Evolutionary conservation across 768 basidiomycete genomes (phyloP), one percentile per base, ranked within the genome.

Genomic region (Kwoniella dejecticola): DNA sequence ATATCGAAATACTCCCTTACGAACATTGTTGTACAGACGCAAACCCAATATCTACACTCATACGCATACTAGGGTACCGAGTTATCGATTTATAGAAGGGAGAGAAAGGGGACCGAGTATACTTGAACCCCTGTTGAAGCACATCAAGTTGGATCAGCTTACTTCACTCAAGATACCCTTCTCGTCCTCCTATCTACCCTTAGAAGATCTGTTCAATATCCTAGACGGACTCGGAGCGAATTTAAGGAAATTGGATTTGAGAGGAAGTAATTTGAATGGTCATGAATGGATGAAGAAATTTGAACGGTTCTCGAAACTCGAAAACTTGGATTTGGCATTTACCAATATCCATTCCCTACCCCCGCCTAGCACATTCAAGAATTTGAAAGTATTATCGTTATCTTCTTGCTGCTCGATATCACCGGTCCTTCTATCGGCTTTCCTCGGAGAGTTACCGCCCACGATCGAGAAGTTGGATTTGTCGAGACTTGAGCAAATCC

Each of bases 281-380:
- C 4, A 21, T 4, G 42, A 40, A 7, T 71, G 66, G 64, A 29
- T 67, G 4, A 50, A 62, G 1, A 59, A 56, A 44, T 21, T 42
- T 17, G 3, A 12, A 27, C 2, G 21, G n/a, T 26, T 49, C 21
- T 15, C 6, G 12, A 41, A 42, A 17, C 27, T 59, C 11, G 23
- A 31, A 42, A 53, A 63, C 10, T 50, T 74, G 4, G 66, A 74
- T 58, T 41, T 71, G 24, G 64, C 69, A 1, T 74, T 69, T 36
- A 74, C 72, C 3, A 33, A 30, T 24, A 74, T 74, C 38, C 30
- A 62, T 19, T 29, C 60, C 5, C 58, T 71, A 30, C 72, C 68
- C 10, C 31, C 33, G 6, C 31, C 29, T 2, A 21, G 23, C n/a
- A 23, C 4, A 4, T 61, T 61, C 42, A 33, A 36, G 21, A 36